Conservation (phyloP, 768 basidiomycete species). For the Naganishia vaughanmartiniae region DNA sequence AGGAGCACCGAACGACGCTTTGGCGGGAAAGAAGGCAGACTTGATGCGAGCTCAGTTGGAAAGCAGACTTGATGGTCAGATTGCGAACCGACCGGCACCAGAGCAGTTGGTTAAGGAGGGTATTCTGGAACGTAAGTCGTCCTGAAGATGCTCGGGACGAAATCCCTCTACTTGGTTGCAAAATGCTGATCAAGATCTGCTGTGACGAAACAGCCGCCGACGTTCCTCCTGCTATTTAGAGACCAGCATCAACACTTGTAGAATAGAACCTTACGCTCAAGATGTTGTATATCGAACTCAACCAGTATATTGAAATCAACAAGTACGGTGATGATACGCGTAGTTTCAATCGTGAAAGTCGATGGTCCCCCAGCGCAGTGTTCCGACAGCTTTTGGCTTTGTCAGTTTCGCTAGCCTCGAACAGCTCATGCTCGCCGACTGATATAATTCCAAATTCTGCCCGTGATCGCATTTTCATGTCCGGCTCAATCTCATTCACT, state of each 20-base stretch:
- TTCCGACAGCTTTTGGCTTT: too few species aligned
- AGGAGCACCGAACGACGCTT: slow-evolving; percentile 65
- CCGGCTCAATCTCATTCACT: background rate
- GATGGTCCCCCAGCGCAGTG: too few species aligned
- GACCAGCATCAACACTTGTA: background rate
- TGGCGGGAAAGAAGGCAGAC: slow-evolving; percentile 62
- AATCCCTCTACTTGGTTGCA: background rate
- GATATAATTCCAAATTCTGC: too few species aligned
- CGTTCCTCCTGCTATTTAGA: background rate
- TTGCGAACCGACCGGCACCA: slow-evolving; percentile 61
- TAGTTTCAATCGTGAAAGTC: too few species aligned
- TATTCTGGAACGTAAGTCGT: slow-evolving; percentile 58
- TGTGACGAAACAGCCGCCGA: slow-evolving; percentile 12
- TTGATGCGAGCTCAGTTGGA: slow-evolving; percentile 65
- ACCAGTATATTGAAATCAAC: too few species aligned
- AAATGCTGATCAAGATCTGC: background rate
- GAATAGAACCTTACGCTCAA: background rate
- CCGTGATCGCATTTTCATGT: too few species aligned
- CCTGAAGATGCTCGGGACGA: too few species aligned
- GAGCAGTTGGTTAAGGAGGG: slow-evolving; percentile 67
- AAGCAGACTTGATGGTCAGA: slow-evolving; percentile 64
- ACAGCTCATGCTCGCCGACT: too few species aligned
- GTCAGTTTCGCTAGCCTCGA: too few species aligned
- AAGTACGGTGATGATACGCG: too few species aligned
- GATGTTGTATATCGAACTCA: background rate